phyloP scores from a whole-genome alignment of 23 red algal species.

The Gracilaria vermiculophylla region DNA sequence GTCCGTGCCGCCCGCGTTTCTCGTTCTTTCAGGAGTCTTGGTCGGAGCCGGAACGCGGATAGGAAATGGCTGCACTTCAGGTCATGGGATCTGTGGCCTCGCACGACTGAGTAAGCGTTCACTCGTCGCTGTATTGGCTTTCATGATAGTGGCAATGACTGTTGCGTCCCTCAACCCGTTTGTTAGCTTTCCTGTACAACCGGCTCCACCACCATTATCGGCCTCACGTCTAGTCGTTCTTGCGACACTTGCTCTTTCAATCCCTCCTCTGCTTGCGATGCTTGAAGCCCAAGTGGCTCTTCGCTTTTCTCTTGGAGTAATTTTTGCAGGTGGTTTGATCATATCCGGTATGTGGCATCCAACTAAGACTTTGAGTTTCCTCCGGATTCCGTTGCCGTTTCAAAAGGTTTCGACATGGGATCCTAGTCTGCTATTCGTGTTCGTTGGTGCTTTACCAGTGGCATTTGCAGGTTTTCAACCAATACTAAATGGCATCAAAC shows the following conservation, averaged over 20 bases:
- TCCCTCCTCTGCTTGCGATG: neutral
- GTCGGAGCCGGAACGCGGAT: slow-evolving; percentile 73
- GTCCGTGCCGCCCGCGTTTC: neutral
- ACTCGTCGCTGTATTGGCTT: slow-evolving; percentile 29
- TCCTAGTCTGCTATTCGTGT: slow-evolving; percentile 66
- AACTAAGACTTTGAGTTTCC: slow-evolving; percentile 43
- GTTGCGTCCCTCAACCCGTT: slow-evolving; percentile 11
- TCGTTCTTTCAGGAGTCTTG: slow-evolving; percentile 25
- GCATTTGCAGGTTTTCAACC: slow-evolving; percentile 49
- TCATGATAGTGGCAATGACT: slow-evolving; percentile 45
- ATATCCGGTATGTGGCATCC: slow-evolving; percentile 63
- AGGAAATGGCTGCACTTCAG: slow-evolving; percentile 75
- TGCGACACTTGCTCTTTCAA: neutral
- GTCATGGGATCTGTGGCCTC: slow-evolving; percentile 78
- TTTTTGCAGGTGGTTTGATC: slow-evolving; percentile 55
- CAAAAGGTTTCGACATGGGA: slow-evolving; percentile 19
- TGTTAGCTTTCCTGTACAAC: neutral
- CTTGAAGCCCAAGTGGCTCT: neutral
- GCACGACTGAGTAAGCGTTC: slow-evolving; percentile 51
- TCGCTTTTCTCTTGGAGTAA: slow-evolving; percentile 22
- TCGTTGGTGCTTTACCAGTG: slow-evolving; percentile 55
- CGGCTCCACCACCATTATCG: neutral
- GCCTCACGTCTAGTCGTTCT: neutral
- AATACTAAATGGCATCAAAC: slow-evolving; percentile 23
- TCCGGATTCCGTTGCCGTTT: slow-evolving; percentile 8